Percentiles rank a stretch among this genome's conserved stretches.
Evolutionary conservation across 2,329 filamentous ascomycete species (phyloP).

Genomic region (Tetracladium maxilliforme): DNA sequence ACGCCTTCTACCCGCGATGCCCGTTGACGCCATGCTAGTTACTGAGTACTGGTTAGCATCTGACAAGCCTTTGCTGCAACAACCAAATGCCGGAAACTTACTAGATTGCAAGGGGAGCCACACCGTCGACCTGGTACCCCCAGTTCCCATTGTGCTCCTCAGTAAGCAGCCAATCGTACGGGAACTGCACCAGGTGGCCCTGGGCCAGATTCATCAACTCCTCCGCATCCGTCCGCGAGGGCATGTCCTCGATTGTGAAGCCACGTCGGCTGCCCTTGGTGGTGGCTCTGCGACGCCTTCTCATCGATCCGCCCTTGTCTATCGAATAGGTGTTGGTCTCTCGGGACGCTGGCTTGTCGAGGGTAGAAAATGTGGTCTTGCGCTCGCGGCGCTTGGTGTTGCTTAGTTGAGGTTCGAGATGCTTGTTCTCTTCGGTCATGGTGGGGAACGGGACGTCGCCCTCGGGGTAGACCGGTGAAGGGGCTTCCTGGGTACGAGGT

Average conservation of each 20-base stretch:
- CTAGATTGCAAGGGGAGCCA: conserved; percentile 96
- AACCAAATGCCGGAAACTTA: conserved; percentile 30
- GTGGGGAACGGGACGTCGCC: conserved; percentile 31
- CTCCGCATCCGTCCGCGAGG: conserved; percentile 64
- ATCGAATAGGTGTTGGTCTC: conserved; percentile 2
- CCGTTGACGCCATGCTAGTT: conserved; percentile 11
- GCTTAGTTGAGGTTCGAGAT: conserved; percentile 8
- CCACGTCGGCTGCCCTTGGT: conserved; percentile 55
- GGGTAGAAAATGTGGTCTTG: conserved; percentile 39
- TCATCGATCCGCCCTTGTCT: conserved; percentile 27
- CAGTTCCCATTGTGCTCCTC: conserved; percentile 92
- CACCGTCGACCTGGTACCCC: conserved; percentile 91
- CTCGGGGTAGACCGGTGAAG: conserved; percentile 24
- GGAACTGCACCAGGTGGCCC: conserved; percentile 80
- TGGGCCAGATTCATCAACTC: conserved; percentile 70
- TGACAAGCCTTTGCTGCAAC: conserved; percentile 3
- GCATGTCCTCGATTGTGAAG: conserved; percentile 58
- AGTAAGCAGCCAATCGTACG: conserved; percentile 86
- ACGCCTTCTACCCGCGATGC: too few relatives aligned
- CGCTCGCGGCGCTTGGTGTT: conserved; percentile 25
- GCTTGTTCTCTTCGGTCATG: too few relatives aligned
- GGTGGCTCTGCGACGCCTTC: conserved; percentile 50
- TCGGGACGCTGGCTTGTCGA: conserved; percentile 6
- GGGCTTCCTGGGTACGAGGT: conserved; percentile 18
- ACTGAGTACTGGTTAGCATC: conserved; percentile 16